phyloP scores from a whole-genome alignment of 2,329 filamentous ascomycete genomes.

The Pseudocercospora fijiensis region DNA sequence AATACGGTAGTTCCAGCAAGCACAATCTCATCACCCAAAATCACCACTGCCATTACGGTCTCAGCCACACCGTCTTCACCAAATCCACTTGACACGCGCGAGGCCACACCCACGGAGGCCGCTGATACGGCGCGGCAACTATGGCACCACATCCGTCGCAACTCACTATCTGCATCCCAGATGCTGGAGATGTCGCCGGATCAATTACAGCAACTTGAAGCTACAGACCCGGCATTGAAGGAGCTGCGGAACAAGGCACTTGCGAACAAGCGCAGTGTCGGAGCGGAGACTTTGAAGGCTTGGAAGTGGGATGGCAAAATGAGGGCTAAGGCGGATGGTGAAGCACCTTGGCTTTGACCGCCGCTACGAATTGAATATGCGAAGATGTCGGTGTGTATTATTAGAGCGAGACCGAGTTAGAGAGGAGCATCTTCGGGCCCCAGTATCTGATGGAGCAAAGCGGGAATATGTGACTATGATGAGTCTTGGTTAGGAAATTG shows the following conservation, averaged over 20 bases:
- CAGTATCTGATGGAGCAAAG: neutral
- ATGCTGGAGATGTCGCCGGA: conserved; percentile 28
- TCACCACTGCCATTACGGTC: conserved; percentile 12
- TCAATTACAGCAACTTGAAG: conserved; percentile 29
- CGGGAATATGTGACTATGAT: neutral
- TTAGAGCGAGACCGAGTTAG: neutral
- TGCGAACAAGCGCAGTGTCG: conserved; percentile 43
- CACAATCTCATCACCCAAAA: conserved; percentile 20
- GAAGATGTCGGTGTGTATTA: neutral
- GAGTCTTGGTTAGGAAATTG: neutral
- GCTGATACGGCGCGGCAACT: conserved; percentile 39
- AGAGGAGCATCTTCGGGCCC: neutral
- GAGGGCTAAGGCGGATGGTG: conserved; percentile 13
- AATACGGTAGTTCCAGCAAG: conserved; percentile 15
- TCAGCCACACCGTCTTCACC: neutral
- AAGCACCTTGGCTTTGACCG: conserved; percentile 32
- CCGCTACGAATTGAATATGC: neutral
- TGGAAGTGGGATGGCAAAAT: conserved; percentile 36
- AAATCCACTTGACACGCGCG: neutral
- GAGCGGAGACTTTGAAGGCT: conserved; percentile 43
- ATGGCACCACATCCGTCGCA: conserved; percentile 42
- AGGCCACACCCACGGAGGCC: conserved; percentile 12
- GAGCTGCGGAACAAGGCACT: conserved; percentile 39
- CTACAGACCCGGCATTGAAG: conserved; percentile 28
- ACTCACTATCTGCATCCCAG: conserved; percentile 31